These are phyloP conservation scores for Paramecium sonneborni DNA, from an alignment of 73 alveolate species.

Conservation along the genomic window DNA sequence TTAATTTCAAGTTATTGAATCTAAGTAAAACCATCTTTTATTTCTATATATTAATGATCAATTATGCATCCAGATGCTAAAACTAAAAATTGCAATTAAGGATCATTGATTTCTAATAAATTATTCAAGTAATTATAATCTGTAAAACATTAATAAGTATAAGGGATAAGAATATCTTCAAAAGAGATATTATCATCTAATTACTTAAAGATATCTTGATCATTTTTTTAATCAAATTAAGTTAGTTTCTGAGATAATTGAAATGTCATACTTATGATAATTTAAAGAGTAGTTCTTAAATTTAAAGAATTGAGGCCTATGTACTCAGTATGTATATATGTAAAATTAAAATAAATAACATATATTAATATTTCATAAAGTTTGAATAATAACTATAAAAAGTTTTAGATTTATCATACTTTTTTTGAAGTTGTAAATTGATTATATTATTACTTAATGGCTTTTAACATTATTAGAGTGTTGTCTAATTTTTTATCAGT, in stretches of 20 bases:
- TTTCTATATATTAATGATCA: background rate
- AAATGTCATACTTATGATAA: background rate
- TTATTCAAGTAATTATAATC: background rate
- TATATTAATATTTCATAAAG: background rate
- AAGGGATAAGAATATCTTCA: background rate
- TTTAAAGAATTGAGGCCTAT: background rate
- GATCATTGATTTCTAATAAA: background rate
- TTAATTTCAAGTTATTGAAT: background rate
- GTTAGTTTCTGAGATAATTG: background rate
- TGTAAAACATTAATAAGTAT: background rate
- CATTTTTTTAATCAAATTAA: background rate
- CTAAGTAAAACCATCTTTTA: background rate
- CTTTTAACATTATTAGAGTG: background rate
- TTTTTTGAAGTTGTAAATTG: background rate
- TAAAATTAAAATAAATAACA: background rate
- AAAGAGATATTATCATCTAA: background rate
- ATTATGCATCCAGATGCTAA: background rate
- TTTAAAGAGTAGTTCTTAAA: background rate
- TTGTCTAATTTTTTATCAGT: background rate
- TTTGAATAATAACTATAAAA: background rate
- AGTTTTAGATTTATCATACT: background rate
- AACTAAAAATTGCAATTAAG: background rate
- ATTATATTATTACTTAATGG: background rate
- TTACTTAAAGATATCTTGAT: background rate
- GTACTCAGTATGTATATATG: background rate